A percentile compares a stretch with the other conserved stretches of the same genome.
phyloP scores from a whole-genome alignment of 2,329 filamentous ascomycete species.

The Claviceps fusiformis region DNA sequence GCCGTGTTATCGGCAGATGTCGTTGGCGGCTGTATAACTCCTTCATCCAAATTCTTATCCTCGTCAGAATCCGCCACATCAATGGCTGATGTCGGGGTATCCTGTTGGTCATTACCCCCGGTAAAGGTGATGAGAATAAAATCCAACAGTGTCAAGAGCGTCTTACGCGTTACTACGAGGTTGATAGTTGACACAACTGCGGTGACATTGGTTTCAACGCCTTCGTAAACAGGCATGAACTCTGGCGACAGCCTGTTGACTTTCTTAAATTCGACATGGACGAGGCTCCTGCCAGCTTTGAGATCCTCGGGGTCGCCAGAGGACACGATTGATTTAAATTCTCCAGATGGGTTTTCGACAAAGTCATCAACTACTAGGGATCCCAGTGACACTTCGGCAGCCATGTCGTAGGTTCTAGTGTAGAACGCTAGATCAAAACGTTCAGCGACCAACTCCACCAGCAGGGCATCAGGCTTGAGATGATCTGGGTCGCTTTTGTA shows the following conservation, averaged over 20 bases:
- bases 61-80: conserved; percentile 19
- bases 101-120: conserved; percentile 35
- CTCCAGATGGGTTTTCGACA: conserved; percentile 72
- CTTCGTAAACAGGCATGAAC: conserved; percentile 82
- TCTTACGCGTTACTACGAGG: conserved; percentile 83
- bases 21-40: conserved; percentile 17
- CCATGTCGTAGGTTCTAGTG: conserved; percentile 82
- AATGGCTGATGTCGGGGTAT: conserved; percentile 16
- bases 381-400: conserved; percentile 75
- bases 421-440: conserved; percentile 80
- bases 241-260: conserved; percentile 88
- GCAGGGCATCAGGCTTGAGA: conserved; percentile 59
- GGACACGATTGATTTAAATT: conserved; percentile 96
- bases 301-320: conserved; percentile 63
- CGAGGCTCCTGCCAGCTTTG: conserved; percentile 64
- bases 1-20: conserved; percentile 33
- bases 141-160: conserved; percentile 79
- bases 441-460: conserved; percentile 86
- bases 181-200: conserved; percentile 92
- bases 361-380: conserved; percentile 88
- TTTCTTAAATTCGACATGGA: conserved; percentile 77
- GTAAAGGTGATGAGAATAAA: conserved; percentile 92
- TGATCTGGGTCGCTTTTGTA: conserved; percentile 75
- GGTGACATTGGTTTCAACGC: conserved; percentile 85
- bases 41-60: conserved; percentile 22